Base-by-base conservation (phyloP, 768 basidiomycete genomes). In the Collybia sp. region DNA sequence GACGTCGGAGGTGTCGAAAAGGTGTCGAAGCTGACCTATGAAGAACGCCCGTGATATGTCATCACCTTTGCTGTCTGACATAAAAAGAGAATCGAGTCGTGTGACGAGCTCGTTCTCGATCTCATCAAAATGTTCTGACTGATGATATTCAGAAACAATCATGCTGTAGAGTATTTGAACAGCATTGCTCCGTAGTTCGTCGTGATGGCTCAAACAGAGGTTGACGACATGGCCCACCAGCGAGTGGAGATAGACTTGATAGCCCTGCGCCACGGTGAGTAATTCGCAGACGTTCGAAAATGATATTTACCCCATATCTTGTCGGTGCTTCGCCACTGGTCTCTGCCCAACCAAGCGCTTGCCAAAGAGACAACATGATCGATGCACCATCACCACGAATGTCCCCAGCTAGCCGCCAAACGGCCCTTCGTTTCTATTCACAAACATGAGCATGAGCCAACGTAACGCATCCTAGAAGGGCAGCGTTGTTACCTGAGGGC, bases 391-490 rank as follows among this genome's bases (percentile, higher is more conserved):
- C 89, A 9, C 93, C 93, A 17, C 95, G 81, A 56, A 97, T 82
- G 66, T 98, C 95, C 19, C 93, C 93, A 5, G 89, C 92, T n/a
- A 97, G 79, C 32, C 91, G 80, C 94, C 94, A 97, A 9, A 94
- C 89, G 2, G 94, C 89, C 36, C 94, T 83, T 35, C 93, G 88
- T 83, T 92, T 92, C 90, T 96, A 43, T 44, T 32, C 39, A 31
- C 37, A 11, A 25, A 34, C 17, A 46, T n/a, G 45, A 15, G 30
- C 30, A 40, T n/a, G 19, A 48, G 45, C 20, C 25, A 9, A 45
- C 43, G n/a, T 25, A 25, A 8, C 25, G 25, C 25, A 25, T 8
- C 8, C 25, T 8, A 25, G 25, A 40, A 19, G 47, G 32, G 31
- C 31, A 42, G 42, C 16, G 18, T 37, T 51, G 68, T 32, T 48